Conservation (phyloP, 305 asterid species). For the Fraxinus latifolia region DNA sequence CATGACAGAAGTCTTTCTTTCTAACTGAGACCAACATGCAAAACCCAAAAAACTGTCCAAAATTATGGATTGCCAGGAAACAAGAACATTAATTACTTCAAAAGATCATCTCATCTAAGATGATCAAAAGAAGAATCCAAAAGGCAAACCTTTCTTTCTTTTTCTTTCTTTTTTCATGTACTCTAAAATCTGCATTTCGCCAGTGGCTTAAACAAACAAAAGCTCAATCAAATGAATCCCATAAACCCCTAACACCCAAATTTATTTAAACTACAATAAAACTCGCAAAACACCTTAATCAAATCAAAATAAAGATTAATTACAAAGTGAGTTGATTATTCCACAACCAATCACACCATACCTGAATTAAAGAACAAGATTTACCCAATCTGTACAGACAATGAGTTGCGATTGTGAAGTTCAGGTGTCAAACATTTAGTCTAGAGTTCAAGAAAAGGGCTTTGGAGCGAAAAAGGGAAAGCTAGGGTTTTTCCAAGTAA, state of each 20-base stretch:
- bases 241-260: constrained; percentile 9
- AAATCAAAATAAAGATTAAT: neutral
- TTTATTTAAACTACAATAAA: constrained; percentile 22
- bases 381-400: constrained; percentile 27
- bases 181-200: neutral
- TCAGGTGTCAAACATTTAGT: constrained; percentile 29
- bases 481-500: constrained; percentile 56
- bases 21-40: neutral
- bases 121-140: neutral
- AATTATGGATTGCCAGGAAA: neutral
- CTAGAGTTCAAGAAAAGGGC: constrained; percentile 31
- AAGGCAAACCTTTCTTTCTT: neutral
- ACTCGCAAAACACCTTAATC: constrained; percentile 21
- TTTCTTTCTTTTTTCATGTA: neutral
- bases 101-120: constrained; percentile 9
- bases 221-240: constrained; percentile 16
- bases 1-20: neutral
- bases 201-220: constrained; percentile 20
- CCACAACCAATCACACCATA: constrained; percentile 30
- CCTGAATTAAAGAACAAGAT: constrained; percentile 31
- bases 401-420: constrained; percentile 35
- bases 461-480: constrained; percentile 27
- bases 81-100: neutral
- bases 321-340: constrained; percentile 10
- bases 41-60: neutral